A percentile compares a stretch with the other conserved stretches of the same genome.
Conservation (phyloP, 2,329 filamentous ascomycete species). For the Microascus cirrosus region DNA sequence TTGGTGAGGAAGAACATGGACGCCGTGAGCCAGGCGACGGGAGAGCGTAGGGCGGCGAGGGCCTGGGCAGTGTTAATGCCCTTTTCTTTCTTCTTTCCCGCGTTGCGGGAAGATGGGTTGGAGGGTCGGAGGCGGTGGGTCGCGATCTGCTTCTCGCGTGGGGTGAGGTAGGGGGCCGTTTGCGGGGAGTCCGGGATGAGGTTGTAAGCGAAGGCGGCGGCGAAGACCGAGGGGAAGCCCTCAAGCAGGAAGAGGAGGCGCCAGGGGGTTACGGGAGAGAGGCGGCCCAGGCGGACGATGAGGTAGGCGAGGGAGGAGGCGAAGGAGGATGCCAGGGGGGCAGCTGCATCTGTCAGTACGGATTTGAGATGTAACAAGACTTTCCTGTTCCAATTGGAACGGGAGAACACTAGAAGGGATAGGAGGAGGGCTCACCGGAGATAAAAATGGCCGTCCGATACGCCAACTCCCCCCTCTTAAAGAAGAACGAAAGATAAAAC, state of each 20-base stretch:
- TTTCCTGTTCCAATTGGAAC: neutral
- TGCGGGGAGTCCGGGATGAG: constrained; percentile 67
- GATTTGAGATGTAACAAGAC: neutral
- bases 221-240: constrained; percentile 71
- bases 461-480: constrained; percentile 60
- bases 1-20: constrained; percentile 82
- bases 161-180: constrained; percentile 50
- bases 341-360: constrained; percentile 41
- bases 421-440: constrained; percentile 36
- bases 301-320: constrained; percentile 70
- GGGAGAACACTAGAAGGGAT: neutral
- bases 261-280: constrained; percentile 67
- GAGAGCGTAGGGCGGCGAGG: constrained; percentile 48
- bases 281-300: constrained; percentile 57
- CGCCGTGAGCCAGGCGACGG: constrained; percentile 64
- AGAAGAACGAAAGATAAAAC: constrained; percentile 55
- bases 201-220: constrained; percentile 62
- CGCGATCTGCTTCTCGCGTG: constrained; percentile 58
- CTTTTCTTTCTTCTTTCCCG: neutral
- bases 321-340: constrained; percentile 69
- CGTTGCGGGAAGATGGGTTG: constrained; percentile 7
- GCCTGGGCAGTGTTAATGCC: constrained; percentile 46
- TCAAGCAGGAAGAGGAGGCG: constrained; percentile 76
- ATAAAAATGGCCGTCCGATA: constrained; percentile 80
- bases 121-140: neutral